Evolutionary conservation across 164 flowering plant genomes (phyloP), one percentile per base, ranked within the genome.

Genomic region (Kalanchoe fedtschenkoi): DNA sequence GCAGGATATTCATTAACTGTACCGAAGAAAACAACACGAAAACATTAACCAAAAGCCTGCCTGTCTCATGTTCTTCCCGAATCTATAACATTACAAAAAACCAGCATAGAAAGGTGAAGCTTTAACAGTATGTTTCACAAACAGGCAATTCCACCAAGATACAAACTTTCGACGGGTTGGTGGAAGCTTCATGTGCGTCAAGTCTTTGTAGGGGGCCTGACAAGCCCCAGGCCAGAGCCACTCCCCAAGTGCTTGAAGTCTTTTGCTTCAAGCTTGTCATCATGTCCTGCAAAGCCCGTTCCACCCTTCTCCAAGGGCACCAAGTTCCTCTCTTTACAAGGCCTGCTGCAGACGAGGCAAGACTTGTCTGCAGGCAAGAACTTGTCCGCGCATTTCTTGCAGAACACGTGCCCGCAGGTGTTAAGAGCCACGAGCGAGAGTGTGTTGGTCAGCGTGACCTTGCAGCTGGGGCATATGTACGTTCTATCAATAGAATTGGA

Each of bases 221-320:
- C 96, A 43, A 86, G 77, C 58, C 97, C 96, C 62, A 92, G 65
- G 0, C 97, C 97, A 0, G 83, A 70, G 51, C 96, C 98, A 71
- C 97, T 89, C 6, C 97, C 97, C 72, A 92, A 72, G 74, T 92
- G 96, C 78, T 86, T 92, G 66, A 87, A 92, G 53, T 83, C 93
- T 33, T 56, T 84, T 6, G 96, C 98, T 62, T 82, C 81, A 61
- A 92, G 76, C 66, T 78, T 63, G 72, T 93, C 90, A 72, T 92
- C 96, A 68, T 89, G 98, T 14, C 76, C 89, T 15, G 98, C 74
- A 77, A 85, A 92, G 8, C 96, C 91, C 7, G 91, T 88, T 61
- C 96, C 98, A 63, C 93, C 93, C 65, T 81, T 92, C 39, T 69
- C 81, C 74, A 89, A 70, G 56, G 66, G 34, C 35, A 89, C 81